phyloP scores from a whole-genome alignment of 805 yeast genomes.

The Scheffersomyces amazonensis region DNA sequence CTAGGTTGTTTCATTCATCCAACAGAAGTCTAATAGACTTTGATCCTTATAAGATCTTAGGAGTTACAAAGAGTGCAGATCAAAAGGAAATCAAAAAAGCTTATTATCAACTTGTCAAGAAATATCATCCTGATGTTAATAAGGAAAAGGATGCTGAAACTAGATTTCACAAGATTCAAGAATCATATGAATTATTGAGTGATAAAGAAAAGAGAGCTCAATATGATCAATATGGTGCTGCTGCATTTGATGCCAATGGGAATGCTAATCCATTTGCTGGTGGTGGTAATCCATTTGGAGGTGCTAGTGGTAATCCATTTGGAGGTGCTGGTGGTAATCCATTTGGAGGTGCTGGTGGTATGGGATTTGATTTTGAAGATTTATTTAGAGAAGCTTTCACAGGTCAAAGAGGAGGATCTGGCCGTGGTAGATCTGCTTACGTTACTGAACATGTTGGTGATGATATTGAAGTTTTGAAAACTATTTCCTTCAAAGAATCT shows the following conservation, averaged over 20 bases:
- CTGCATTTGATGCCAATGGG: slow-evolving; percentile 70
- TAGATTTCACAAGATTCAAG: slow-evolving; percentile 89
- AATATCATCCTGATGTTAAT: slow-evolving; percentile 95
- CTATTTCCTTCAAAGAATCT: slow-evolving; percentile 80
- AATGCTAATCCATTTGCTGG: slow-evolving; percentile 48
- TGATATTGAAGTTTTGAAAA: slow-evolving; percentile 75
- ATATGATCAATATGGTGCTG: slow-evolving; percentile 87
- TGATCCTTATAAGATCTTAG: slow-evolving; percentile 85
- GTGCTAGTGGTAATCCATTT: slow-evolving; percentile 46
- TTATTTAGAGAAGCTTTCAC: slow-evolving; percentile 49
- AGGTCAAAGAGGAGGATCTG: slow-evolving; percentile 31
- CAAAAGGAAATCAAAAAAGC: slow-evolving; percentile 90
- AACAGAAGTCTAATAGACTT: slow-evolving; percentile 24
- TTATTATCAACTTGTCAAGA: slow-evolving; percentile 88
- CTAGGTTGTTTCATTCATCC: slow-evolving; percentile 43
- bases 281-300: slow-evolving; percentile 29
- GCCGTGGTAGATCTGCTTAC: slow-evolving; percentile 39
- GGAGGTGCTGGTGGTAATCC: slow-evolving; percentile 23
- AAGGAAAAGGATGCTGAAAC: slow-evolving; percentile 86
- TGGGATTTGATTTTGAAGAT: slow-evolving; percentile 47
- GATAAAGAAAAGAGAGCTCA: slow-evolving; percentile 84
- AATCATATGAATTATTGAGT: slow-evolving; percentile 87
- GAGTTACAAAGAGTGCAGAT: slow-evolving; percentile 69
- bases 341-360: slow-evolving; percentile 36
- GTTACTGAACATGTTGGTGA: slow-evolving; percentile 87